Evolutionary conservation across 768 basidiomycete species (phyloP).

Genomic region (Pulveroboletus ravenelii): DNA sequence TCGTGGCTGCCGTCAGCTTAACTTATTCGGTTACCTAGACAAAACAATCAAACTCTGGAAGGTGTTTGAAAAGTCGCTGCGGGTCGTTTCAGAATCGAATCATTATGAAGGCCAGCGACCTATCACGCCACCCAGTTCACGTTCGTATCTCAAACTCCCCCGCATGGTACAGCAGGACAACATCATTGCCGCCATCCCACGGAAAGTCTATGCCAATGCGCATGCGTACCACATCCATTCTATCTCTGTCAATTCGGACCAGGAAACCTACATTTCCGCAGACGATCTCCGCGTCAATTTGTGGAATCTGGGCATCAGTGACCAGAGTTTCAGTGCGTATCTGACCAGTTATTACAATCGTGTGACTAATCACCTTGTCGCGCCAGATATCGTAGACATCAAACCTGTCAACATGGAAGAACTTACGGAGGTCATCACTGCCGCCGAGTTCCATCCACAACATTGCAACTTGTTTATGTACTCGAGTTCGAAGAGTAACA

Average conservation of each 20-base stretch:
- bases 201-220: conserved; percentile 98
- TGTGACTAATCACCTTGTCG: background rate
- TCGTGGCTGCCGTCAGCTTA: background rate
- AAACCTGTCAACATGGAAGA: conserved; percentile 99
- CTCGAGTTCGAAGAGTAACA: conserved; percentile 98
- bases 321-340: conserved; percentile 95
- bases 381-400: conserved; percentile 96
- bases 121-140: conserved; percentile 54
- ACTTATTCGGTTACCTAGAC: conserved; percentile 47
- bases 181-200: conserved; percentile 96
- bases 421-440: conserved; percentile 99
- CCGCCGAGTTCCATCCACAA: conserved; percentile 95
- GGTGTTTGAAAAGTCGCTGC: conserved; percentile 97
- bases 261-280: conserved; percentile 99
- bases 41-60: conserved; percentile 99
- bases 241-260: conserved; percentile 98
- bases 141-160: conserved; percentile 74
- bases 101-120: conserved; percentile 75
- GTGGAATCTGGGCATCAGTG: conserved; percentile 97
- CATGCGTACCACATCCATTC: conserved; percentile 99
- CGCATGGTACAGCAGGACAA: conserved; percentile 93
- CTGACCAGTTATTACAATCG: conserved; percentile 1
- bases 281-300: conserved; percentile 96
- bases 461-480: conserved; percentile 99
- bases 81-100: conserved; percentile 96